phyloP scores from a whole-genome alignment of 768 basidiomycete species.

The Tulasnella calospora region DNA sequence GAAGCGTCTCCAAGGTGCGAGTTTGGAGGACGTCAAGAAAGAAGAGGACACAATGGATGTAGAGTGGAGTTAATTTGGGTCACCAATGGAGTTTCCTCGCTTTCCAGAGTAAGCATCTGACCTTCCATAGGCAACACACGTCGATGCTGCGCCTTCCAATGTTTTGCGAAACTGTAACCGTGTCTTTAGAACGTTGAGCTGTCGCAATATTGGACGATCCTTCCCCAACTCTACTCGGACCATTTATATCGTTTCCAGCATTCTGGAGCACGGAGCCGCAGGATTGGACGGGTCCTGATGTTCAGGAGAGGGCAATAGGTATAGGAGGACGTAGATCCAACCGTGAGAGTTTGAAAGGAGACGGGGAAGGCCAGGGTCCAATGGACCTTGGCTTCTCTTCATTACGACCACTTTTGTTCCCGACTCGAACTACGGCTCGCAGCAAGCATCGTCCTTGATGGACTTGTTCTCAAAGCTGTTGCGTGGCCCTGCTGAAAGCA shows the following conservation, averaged over 20 bases:
- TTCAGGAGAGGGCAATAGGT: no score
- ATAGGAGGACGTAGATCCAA: neutral
- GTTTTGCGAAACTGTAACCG: no score
- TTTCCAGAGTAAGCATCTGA: neutral
- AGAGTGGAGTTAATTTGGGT: neutral
- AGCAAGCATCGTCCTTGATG: slow-evolving; percentile 43
- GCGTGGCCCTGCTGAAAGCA: slow-evolving; percentile 46
- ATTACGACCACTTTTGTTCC: neutral
- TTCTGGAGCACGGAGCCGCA: no score
- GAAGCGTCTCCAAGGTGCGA: neutral
- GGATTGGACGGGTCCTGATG: no score
- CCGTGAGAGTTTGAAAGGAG: neutral
- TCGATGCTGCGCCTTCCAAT: no score
- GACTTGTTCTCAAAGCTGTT: slow-evolving; percentile 86
- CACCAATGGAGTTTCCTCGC: neutral
- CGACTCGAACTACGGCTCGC: neutral
- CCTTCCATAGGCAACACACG: neutral
- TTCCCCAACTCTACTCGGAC: no score
- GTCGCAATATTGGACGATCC: no score
- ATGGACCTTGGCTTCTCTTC: neutral
- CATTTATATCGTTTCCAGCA: no score
- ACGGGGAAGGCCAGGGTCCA: neutral
- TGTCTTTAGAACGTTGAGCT: no score
- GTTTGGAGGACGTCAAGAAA: neutral
- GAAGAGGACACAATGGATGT: neutral